A percentile compares a stretch with the other conserved stretches of the same genome.
Evolutionary conservation across 169 alveolate genomes (phyloP).

Genomic region (Eimeria necatrix): DNA sequence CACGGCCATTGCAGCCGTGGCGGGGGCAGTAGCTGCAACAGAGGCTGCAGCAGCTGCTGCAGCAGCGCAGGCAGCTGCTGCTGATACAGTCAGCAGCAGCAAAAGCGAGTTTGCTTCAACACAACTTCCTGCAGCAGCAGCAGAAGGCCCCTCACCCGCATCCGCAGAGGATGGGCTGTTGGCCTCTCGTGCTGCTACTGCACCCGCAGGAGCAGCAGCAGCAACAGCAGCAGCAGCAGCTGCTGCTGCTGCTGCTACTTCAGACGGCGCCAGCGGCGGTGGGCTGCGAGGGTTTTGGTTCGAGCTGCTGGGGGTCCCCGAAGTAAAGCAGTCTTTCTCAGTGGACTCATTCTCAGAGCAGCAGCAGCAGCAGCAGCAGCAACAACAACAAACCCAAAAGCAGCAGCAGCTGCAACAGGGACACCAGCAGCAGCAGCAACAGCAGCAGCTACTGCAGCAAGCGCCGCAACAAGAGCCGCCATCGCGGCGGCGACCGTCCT

Average conservation of each 20-base stretch:
- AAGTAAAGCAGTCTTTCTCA: slow-evolving; percentile 43
- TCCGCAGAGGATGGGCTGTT: neutral
- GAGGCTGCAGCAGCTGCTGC: neutral
- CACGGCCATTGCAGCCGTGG: too few species aligned
- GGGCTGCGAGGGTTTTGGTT: slow-evolving; percentile 65
- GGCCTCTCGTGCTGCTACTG: neutral
- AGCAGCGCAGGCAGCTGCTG: neutral
- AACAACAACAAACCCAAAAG: neutral
- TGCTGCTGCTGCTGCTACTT: slow-evolving; percentile 36
- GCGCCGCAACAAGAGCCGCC: neutral
- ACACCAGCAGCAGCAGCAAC: neutral
- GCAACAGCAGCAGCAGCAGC: slow-evolving; percentile 11
- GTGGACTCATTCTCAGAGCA: neutral
- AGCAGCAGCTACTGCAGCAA: neutral
- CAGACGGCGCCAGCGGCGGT: slow-evolving; percentile 41
- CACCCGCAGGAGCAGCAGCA: neutral
- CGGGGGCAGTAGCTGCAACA: slow-evolving; percentile 45
- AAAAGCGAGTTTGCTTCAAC: neutral
- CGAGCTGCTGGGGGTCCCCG: slow-evolving; percentile 51
- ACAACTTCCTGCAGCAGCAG: neutral
- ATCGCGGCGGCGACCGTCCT: neutral
- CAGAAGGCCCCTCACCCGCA: neutral
- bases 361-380: slow-evolving; percentile 52
- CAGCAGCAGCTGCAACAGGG: neutral
- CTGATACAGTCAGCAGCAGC: neutral